Evolutionary conservation across 2,329 filamentous ascomycete genomes (phyloP), one percentile per base, ranked within the genome.

Genomic region (Fusarium falciforme): DNA sequence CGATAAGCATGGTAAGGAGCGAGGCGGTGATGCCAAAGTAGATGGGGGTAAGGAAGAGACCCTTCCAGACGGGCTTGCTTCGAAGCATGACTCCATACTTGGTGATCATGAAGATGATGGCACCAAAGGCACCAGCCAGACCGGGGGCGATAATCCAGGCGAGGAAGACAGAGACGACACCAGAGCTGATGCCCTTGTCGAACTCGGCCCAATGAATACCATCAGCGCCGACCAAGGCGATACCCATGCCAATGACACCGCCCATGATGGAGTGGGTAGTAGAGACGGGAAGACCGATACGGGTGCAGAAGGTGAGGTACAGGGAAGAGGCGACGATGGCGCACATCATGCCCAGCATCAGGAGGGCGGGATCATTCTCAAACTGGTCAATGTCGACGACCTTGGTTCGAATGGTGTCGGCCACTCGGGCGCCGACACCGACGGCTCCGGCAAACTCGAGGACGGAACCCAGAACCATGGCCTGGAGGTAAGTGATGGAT

Each of bases 181-280:
- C 78, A n/a, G 73, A 76, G 49, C 76, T 81, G 2, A 84, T 84
- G 6, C 77, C 73, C 14, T 86, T 77, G 5, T 79, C 83, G 14
- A 87, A 74, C n/a, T 82, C 87, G 1, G 85, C 82, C 88, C 90
- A 92, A 68, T 86, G 84, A 52, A 92, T 83, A 61, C 87, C 87
- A 0, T 83, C 69, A 0, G 82, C 79, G 10, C 89, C 89, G 5
- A 91, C 81, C 0, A 85, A 80, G 3, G 89, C 90, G 57, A 92
- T 84, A 57, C 89, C 90, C 77, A 90, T 89, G 47, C 90, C 90
- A 64, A 90, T 85, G 22, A 92, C 85, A 71, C 89, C 89, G 10
- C 88, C 89, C 78, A 91, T 87, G 68, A 91, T 87, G 16, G 89
- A 90, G 80, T 91, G 89, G 0, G 89, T 92, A 3, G 90, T 90